Evolutionary conservation across 1,139 yeast species (phyloP).

Genomic region (Protomyces gravidus): DNA sequence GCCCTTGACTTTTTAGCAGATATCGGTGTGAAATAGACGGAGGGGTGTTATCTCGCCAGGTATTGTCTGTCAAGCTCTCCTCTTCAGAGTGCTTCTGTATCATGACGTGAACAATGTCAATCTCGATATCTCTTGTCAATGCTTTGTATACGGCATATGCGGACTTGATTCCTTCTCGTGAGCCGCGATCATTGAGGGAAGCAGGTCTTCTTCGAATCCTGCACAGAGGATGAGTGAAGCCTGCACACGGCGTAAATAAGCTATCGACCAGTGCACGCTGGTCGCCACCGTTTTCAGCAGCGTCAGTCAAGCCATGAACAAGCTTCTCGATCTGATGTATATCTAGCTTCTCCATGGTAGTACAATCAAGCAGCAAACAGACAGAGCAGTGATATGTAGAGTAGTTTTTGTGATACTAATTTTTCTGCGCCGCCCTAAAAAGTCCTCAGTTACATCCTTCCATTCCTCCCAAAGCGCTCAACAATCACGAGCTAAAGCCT

Average conservation of each 20-base stretch:
- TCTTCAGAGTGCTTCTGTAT: background rate
- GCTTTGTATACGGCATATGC: slow-evolving; percentile 22
- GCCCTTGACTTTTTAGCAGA: background rate
- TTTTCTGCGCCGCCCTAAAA: no score
- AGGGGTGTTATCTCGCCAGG: background rate
- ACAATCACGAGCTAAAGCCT: no score
- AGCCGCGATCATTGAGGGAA: background rate
- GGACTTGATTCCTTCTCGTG: slow-evolving; percentile 8
- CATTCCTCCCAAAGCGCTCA: no score
- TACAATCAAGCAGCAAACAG: no score
- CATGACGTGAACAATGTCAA: slow-evolving; percentile 11
- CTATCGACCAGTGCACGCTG: slow-evolving; percentile 19
- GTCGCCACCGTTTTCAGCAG: background rate
- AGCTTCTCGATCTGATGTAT: background rate
- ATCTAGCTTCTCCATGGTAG: background rate
- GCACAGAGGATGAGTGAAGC: slow-evolving; percentile 17
- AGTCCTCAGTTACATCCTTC: no score
- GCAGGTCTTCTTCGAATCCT: slow-evolving; percentile 6
- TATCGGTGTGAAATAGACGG: background rate
- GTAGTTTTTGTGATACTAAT: no score
- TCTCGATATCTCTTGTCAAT: slow-evolving; percentile 16
- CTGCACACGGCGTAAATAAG: slow-evolving; percentile 11
- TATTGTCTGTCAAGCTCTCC: background rate
- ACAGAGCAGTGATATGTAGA: no score
- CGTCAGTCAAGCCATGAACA: background rate